Evolutionary conservation across 164 flowering plant species (phyloP), one percentile per base, ranked within the genome.

Genomic region (Platanus orientalis): DNA sequence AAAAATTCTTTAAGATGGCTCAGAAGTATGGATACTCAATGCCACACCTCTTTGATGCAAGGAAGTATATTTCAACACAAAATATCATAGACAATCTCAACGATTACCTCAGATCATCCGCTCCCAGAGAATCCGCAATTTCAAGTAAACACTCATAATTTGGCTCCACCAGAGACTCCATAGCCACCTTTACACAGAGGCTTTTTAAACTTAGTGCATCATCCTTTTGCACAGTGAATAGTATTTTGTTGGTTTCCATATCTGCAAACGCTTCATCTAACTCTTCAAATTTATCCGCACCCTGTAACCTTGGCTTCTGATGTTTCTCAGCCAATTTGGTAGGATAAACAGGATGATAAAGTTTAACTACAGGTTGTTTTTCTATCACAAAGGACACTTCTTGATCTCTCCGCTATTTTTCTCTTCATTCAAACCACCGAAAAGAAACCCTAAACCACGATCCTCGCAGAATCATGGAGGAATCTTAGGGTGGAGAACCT

Each of bases 71-170:
- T n/a, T n/a, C n/a, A n/a, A n/a, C n/a, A n/a, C n/a, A n/a, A n/a
- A n/a, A n/a, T n/a, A n/a, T n/a, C n/a, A n/a, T 14, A 25, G 58
- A 64, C 6, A 19, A 25, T 34, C 16, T 48, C 47, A 39, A 52
- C 1, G 12, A 45, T 49, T 80, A 95, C 98, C 97, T 81, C 67
- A 95, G 73, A 64, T 79, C 83, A 71, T 87, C 84, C 49, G 97
- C 98, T 54, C 75, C 92, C 60, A 95, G 75, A 61, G 97, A 77
- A 82, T 92, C 98, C 5, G 98, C 92, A 81, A 95, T 88, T 75
- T 95, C 99, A 57, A 95, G 94, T 59, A 95, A 53, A 88, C 79
- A 79, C 84, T 95, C 55, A n/a, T n/a, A n/a, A n/a, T 87, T 80
- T 32, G 98, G 99, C 73, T 92, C 99, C 65, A 90, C 90, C 30